Percentiles rank a stretch among this genome's conserved stretches.
phyloP scores from a whole-genome alignment of 345 rosid genomes.

The Gossypioides kirkii region DNA sequence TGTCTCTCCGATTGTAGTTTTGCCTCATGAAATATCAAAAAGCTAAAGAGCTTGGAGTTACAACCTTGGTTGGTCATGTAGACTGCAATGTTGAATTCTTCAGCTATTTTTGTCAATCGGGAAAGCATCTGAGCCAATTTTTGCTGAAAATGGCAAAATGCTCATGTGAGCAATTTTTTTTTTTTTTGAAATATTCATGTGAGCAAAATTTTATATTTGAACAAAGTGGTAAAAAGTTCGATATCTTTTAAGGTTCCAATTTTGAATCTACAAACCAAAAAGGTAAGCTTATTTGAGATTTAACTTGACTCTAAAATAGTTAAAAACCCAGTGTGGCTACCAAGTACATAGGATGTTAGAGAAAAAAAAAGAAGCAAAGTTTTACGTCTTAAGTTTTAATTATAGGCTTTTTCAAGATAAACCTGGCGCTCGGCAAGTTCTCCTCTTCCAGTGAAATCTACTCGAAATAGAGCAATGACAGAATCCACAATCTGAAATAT shows the following conservation, averaged over 20 bases:
- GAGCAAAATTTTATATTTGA: background rate
- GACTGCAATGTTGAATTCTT: constrained; percentile 90
- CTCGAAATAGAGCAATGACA: constrained; percentile 75
- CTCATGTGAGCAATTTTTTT: constrained; percentile 8
- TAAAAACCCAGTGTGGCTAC: too few species aligned
- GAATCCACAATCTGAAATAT: constrained; percentile 71
- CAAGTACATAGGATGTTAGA: too few species aligned
- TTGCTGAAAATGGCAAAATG: constrained; percentile 50
- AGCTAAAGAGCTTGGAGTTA: background rate
- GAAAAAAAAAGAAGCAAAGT: background rate
- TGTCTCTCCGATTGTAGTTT: background rate
- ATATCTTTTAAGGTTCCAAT: too few species aligned
- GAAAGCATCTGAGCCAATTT: constrained; percentile 94
- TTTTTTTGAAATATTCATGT: too few species aligned
- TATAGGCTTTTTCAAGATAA: background rate
- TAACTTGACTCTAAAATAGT: too few species aligned
- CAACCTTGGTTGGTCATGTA: constrained; percentile 97
- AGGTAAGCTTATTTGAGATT: too few species aligned
- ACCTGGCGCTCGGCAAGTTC: constrained; percentile 93
- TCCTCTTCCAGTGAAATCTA: constrained; percentile 88
- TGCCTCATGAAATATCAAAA: background rate
- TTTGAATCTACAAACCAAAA: too few species aligned
- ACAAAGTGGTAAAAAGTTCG: too few species aligned
- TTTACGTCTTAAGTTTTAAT: background rate
- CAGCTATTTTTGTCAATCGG: constrained; percentile 70